phyloP scores from a whole-genome alignment of 2,329 filamentous ascomycete genomes.

The Trichophyton schoenleinii region DNA sequence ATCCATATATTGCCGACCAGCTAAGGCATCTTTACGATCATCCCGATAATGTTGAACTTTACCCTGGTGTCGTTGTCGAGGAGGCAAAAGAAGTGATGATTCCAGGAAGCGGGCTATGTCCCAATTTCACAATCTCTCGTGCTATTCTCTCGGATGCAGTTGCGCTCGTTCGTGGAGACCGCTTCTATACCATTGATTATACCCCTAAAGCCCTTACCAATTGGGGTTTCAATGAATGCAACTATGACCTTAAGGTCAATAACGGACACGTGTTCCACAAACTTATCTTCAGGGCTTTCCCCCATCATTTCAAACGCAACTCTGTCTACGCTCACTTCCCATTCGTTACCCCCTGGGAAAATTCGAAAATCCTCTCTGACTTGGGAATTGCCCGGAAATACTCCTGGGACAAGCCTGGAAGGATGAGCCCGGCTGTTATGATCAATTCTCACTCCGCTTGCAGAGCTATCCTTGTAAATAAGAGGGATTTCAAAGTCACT shows the following conservation, averaged over 20 bases:
- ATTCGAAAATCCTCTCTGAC: slow-evolving; percentile 17
- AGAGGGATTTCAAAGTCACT: slow-evolving; percentile 16
- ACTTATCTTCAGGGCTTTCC: slow-evolving; percentile 19
- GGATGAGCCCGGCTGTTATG: slow-evolving; percentile 9
- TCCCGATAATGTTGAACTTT: slow-evolving; percentile 56
- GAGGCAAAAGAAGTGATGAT: slow-evolving; percentile 25
- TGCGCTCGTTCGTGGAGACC: slow-evolving; percentile 31
- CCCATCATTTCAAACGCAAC: slow-evolving; percentile 18
- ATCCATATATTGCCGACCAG: slow-evolving; percentile 42
- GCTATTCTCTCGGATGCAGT: slow-evolving; percentile 34
- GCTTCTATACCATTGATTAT: slow-evolving; percentile 27
- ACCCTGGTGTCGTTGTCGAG: slow-evolving; percentile 50
- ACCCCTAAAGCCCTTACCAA: slow-evolving; percentile 25
- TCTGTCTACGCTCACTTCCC: slow-evolving; percentile 20
- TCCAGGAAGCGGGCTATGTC: slow-evolving; percentile 27
- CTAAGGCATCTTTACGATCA: slow-evolving; percentile 50
- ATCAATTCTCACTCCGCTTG: slow-evolving; percentile 13
- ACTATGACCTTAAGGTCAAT: slow-evolving; percentile 19
- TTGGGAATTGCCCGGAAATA: slow-evolving; percentile 14
- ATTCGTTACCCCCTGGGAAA: slow-evolving; percentile 18
- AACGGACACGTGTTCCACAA: slow-evolving; percentile 21
- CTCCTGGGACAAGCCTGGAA: slow-evolving; percentile 14
- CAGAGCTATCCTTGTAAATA: slow-evolving; percentile 15
- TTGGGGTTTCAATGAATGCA: slow-evolving; percentile 30
- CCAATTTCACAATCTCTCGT: slow-evolving; percentile 28